Conservation (phyloP, 169 alveolate species). For the Cryptosporidium canis region DNA sequence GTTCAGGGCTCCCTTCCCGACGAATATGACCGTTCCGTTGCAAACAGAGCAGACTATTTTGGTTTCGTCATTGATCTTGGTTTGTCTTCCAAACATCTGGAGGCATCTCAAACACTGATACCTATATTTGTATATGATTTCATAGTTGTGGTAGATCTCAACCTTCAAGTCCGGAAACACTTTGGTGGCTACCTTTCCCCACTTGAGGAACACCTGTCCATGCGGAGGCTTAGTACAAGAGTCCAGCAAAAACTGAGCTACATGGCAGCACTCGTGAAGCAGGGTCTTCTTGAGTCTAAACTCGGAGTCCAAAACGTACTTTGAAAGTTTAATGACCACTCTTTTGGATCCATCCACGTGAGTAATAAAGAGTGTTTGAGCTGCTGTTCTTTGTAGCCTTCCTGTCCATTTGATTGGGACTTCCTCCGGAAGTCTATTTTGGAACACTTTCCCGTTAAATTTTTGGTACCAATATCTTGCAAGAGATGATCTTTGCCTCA, state of each 20-base stretch:
- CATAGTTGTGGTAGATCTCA: slow-evolving; percentile 63
- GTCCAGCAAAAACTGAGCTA: slow-evolving; percentile 59
- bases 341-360: slow-evolving; percentile 3
- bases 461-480: slow-evolving; percentile 41
- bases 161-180: slow-evolving; percentile 57
- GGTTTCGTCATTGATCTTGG: slow-evolving; percentile 20
- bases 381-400: slow-evolving; percentile 64
- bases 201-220: slow-evolving; percentile 61
- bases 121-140: slow-evolving; percentile 56
- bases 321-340: slow-evolving; percentile 45
- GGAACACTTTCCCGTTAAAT: slow-evolving; percentile 39
- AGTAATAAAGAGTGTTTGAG: slow-evolving; percentile 64
- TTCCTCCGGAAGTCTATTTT: slow-evolving; percentile 44
- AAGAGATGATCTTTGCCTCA: slow-evolving; percentile 10
- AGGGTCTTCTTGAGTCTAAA: slow-evolving; percentile 54
- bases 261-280: slow-evolving; percentile 71
- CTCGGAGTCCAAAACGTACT: slow-evolving; percentile 65
- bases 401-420: slow-evolving; percentile 71
- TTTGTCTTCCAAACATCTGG: slow-evolving; percentile 72
- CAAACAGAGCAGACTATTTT: slow-evolving; percentile 49
- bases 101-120: slow-evolving; percentile 58
- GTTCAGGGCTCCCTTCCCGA: slow-evolving; percentile 49
- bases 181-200: slow-evolving; percentile 69
- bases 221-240: slow-evolving; percentile 68
- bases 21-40: slow-evolving; percentile 19